Conservation (phyloP, 768 basidiomycete species). For the Suillus hirtellus region DNA sequence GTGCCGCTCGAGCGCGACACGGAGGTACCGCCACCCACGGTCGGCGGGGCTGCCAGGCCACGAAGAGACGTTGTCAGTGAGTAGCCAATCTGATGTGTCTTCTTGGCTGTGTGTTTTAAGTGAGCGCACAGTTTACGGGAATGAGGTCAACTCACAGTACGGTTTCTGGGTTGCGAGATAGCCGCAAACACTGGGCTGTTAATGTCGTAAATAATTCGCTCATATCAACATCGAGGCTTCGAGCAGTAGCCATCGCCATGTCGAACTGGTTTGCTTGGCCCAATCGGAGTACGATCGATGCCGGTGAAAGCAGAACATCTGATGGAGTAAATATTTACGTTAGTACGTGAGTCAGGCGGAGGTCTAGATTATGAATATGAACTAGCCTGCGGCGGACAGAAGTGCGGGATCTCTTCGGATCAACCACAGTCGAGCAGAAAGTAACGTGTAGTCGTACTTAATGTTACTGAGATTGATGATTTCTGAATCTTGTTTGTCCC, state of each 20-base stretch:
- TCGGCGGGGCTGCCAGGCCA: constrained; percentile 83
- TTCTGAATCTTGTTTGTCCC: constrained; percentile 68
- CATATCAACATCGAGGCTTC: constrained; percentile 81
- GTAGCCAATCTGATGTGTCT: constrained; percentile 78
- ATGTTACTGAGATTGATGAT: constrained; percentile 80
- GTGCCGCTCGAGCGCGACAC: constrained; percentile 74
- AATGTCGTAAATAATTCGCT: constrained; percentile 79
- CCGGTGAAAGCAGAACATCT: constrained; percentile 57
- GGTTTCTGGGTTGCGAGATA: constrained; percentile 63
- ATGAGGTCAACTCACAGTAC: constrained; percentile 47
- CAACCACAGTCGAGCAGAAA: constrained; percentile 78
- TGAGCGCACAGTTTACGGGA: constrained; percentile 11
- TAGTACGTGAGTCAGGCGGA: background rate
- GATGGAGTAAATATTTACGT: constrained; percentile 22
- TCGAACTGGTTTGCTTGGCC: constrained; percentile 80
- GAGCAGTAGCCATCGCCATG: constrained; percentile 74
- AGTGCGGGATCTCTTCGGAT: constrained; percentile 64
- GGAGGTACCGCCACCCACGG: constrained; percentile 87
- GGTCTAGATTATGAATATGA: constrained; percentile 9
- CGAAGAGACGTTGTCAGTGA: constrained; percentile 74
- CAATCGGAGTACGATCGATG: constrained; percentile 73
- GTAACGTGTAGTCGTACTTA: constrained; percentile 71
- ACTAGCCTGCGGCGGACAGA: constrained; percentile 65
- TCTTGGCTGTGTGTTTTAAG: constrained; percentile 50
- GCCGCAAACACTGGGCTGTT: constrained; percentile 74